Evolutionary conservation across 768 basidiomycete species (phyloP).

Genomic region (Agaricus bisporus): DNA sequence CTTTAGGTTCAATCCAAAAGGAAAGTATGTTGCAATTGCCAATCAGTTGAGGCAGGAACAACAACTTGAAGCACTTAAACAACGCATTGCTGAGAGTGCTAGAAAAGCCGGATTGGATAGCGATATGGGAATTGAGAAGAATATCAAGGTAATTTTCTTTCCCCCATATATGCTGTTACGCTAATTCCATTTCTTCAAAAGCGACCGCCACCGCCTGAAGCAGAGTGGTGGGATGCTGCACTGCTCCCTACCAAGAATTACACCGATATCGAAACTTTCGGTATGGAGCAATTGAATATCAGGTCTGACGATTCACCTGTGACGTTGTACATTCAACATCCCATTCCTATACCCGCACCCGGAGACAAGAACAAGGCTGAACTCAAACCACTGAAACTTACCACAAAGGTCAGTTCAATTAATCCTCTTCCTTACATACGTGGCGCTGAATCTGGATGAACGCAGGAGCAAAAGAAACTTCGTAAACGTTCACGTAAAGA

Average conservation of each 20-base stretch:
- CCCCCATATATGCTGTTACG: background rate
- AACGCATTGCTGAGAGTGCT: conserved; percentile 88
- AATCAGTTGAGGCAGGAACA: conserved; percentile 68
- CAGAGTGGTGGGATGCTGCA: conserved; percentile 97
- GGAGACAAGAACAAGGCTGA: conserved; percentile 75
- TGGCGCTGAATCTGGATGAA: background rate
- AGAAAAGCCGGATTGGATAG: conserved; percentile 90
- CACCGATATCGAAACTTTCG: conserved; percentile 55
- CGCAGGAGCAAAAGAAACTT: conserved; percentile 93
- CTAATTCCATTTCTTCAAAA: conserved; percentile 21
- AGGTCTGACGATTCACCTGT: conserved; percentile 67
- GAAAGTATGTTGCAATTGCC: conserved; percentile 77
- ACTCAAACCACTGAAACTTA: conserved; percentile 87
- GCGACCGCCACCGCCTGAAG: conserved; percentile 81
- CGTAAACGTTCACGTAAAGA: conserved; percentile 81
- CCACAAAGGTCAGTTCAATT: conserved; percentile 61
- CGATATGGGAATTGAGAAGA: conserved; percentile 90
- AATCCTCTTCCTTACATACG: background rate
- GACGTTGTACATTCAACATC: conserved; percentile 91
- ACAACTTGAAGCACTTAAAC: conserved; percentile 87
- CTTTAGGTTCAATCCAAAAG: conserved; percentile 88
- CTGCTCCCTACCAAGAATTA: conserved; percentile 79
- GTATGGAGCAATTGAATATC: conserved; percentile 56
- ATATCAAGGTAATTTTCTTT: conserved; percentile 57
- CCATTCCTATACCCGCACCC: conserved; percentile 91